Evolutionary conservation across 192 early-diverging fungal genomes (phyloP).

Genomic region (Mortierella alpina): DNA sequence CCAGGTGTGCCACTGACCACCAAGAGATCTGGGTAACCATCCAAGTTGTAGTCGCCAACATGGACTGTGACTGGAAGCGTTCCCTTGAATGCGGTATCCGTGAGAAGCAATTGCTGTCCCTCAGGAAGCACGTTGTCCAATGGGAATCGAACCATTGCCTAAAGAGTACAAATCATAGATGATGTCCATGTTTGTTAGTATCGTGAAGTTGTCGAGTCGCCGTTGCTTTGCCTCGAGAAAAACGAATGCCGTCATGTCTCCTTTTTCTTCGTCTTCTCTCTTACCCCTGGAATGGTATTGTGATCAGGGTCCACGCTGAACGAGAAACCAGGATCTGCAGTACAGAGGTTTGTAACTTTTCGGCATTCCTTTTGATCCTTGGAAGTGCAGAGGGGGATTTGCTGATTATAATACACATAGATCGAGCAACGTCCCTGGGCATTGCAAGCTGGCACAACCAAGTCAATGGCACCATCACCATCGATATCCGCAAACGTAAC

Average conservation of each 20-base stretch:
- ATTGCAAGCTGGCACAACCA: constrained; percentile 78
- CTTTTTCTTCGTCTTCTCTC: neutral
- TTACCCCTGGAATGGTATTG: constrained; percentile 49
- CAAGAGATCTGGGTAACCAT: constrained; percentile 93
- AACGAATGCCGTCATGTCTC: too few species aligned
- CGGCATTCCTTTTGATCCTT: constrained; percentile 67
- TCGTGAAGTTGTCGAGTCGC: too few species aligned
- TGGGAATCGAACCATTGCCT: constrained; percentile 59
- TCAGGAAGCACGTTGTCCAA: constrained; percentile 55
- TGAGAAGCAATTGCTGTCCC: constrained; percentile 57
- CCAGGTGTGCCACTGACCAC: constrained; percentile 64
- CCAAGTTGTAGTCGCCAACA: constrained; percentile 85
- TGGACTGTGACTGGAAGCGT: constrained; percentile 66
- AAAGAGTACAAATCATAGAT: neutral
- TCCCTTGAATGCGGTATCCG: constrained; percentile 63
- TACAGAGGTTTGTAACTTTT: constrained; percentile 75
- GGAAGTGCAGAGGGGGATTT: constrained; percentile 80
- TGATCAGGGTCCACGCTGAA: constrained; percentile 68
- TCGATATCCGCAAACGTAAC: constrained; percentile 94
- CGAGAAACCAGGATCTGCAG: constrained; percentile 73
- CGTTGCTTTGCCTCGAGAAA: too few species aligned
- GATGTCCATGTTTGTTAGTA: too few species aligned
- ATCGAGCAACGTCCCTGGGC: constrained; percentile 66
- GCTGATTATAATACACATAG: constrained; percentile 83
- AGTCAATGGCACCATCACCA: constrained; percentile 90